Evolutionary conservation across 1,284 basidiomycete species (phyloP), one percentile per base, ranked within the genome.

Genomic region (Exobasidium cylindrosporum): DNA sequence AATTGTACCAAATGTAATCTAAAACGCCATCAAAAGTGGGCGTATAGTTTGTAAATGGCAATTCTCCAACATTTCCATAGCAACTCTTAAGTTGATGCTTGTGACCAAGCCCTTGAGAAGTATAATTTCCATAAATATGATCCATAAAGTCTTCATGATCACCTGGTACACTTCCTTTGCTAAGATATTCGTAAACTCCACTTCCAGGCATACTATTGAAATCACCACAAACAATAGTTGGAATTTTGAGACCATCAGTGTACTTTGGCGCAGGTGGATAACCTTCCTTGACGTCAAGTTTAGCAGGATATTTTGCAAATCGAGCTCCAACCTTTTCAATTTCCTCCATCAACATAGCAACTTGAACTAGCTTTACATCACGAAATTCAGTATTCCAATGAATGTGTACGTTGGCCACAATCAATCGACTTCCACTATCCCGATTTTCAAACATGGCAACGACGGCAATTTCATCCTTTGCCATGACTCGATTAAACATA

Each of bases 401-500:
- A 62, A 97, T 87, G 81, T 98, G 96, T 1, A 88, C 87, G 78
- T 98, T 98, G 59, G 89, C 89, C 60, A 97, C 85, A 67, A 97
- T 86, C 55, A 97, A 82, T 6, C 95, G 88, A 13, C 92, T 88
- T 30, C 93, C 94, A 0, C 92, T 90, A 56, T 86, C 84, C 66
- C 86, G 87, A 82, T 90, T 89, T 83, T 98, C 96, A 74, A 98
- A 85, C 49, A 92, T 84, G 67, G 88, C 88, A 54, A 95, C 84
- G 65, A 94, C 87, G 43, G 92, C 93, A 69, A 98, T 92, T 79
- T 97, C 89, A 82, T 97, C 96, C 80, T 94, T 92, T 67, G 90
- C 90, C 79, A 97, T 87, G 62, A 98, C 92, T 57, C 96, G 91
- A 80, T 97, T 97, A 85, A 97, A 98, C 92, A 98, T 95, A 82